Conservation (phyloP, 495 filamentous ascomycete species). For the Tuber calosporum region DNA sequence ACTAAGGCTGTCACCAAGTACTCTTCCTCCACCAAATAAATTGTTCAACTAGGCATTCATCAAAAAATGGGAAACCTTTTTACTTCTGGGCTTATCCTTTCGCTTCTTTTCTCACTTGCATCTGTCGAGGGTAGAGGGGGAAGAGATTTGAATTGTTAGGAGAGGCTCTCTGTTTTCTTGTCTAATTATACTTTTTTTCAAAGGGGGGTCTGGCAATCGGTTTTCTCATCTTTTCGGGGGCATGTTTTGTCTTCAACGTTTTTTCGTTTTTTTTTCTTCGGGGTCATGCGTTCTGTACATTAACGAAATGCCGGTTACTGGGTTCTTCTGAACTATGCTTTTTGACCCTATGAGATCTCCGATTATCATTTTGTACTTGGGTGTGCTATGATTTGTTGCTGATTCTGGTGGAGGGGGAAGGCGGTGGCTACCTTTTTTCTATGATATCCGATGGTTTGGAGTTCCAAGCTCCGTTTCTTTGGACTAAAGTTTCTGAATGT, state of each 20-base stretch:
- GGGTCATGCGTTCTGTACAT: slow-evolving; percentile 50
- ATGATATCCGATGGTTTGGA: background rate
- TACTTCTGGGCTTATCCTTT: slow-evolving; percentile 37
- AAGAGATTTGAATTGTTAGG: slow-evolving; percentile 34
- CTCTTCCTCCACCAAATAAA: slow-evolving; percentile 98
- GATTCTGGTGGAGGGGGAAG: background rate
- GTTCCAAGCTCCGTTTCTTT: background rate
- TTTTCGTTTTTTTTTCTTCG: slow-evolving; percentile 36
- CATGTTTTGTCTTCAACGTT: slow-evolving; percentile 40
- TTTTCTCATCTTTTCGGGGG: slow-evolving; percentile 26
- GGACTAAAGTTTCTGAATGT: background rate
- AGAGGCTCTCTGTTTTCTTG: slow-evolving; percentile 37
- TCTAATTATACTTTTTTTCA: slow-evolving; percentile 41
- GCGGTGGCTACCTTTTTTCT: background rate
- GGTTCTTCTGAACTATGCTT: background rate
- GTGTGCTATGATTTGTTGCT: background rate
- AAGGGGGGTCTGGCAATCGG: slow-evolving; percentile 40
- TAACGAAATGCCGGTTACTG: slow-evolving; percentile 45
- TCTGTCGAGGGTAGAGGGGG: slow-evolving; percentile 19
- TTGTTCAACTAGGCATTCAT: slow-evolving; percentile 44
- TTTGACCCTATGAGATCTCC: slow-evolving; percentile 2
- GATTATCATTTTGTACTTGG: background rate
- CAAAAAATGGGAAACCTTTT: slow-evolving; percentile 33
- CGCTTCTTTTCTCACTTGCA: slow-evolving; percentile 26
- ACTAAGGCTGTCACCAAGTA: slow-evolving; percentile 99